Evolutionary conservation across 805 yeast genomes (phyloP).

Genomic region (Metschnikowia matae): DNA sequence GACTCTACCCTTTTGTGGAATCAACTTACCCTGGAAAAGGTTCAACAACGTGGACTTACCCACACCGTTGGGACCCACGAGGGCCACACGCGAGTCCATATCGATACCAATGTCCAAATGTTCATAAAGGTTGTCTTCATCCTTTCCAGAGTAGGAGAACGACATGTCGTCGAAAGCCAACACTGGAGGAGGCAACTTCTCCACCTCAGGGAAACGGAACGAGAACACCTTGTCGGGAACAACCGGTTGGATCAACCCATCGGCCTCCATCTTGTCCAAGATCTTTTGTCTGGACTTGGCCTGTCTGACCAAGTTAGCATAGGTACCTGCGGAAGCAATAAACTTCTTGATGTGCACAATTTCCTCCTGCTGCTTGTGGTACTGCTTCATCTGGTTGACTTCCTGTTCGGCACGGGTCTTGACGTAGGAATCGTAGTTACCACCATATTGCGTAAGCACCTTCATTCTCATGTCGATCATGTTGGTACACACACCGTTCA

Average conservation of each 20-base stretch:
- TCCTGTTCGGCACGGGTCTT: slow-evolving; percentile 93
- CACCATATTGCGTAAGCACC: slow-evolving; percentile 77
- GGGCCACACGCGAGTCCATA: slow-evolving; percentile 97
- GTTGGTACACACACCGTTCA: slow-evolving; percentile 96
- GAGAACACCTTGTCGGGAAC: slow-evolving; percentile 90
- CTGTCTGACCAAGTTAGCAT: slow-evolving; percentile 96
- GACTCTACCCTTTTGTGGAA: slow-evolving; percentile 90
- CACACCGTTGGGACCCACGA: slow-evolving; percentile 98
- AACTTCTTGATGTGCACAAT: slow-evolving; percentile 97
- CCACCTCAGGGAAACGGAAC: slow-evolving; percentile 91
- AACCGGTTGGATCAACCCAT: slow-evolving; percentile 91
- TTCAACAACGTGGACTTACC: slow-evolving; percentile 96
- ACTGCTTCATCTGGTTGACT: slow-evolving; percentile 97
- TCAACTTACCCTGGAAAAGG: slow-evolving; percentile 92
- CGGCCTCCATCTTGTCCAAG: slow-evolving; percentile 99
- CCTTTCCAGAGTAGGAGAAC: slow-evolving; percentile 80
- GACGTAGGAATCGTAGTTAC: slow-evolving; percentile 95
- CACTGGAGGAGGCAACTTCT: slow-evolving; percentile 98
- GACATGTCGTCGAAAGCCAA: slow-evolving; percentile 93
- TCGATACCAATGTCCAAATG: slow-evolving; percentile 95
- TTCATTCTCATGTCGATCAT: slow-evolving; percentile 96
- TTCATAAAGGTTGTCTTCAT: slow-evolving; percentile 85
- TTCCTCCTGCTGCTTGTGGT: slow-evolving; percentile 97
- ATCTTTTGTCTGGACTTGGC: slow-evolving; percentile 99
- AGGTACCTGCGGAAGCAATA: slow-evolving; percentile 99